Conservation (phyloP, 2,329 filamentous ascomycete genomes). For the Coniochaeta hoffmannii region DNA sequence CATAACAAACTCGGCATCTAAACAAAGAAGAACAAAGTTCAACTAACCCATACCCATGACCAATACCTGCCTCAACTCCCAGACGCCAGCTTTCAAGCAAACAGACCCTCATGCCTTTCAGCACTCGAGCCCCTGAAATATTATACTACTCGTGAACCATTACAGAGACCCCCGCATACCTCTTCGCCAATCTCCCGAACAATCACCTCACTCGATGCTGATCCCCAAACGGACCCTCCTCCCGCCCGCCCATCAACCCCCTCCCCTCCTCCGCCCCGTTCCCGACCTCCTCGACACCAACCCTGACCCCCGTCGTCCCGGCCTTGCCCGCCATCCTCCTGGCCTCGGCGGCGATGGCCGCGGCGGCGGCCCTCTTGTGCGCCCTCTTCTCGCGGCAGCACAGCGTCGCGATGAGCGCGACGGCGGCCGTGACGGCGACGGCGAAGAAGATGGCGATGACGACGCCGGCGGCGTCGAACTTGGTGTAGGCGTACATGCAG, state of each 20-base stretch:
- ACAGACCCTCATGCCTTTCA: too few relatives aligned
- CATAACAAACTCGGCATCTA: too few relatives aligned
- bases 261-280: not conserved
- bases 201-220: not conserved
- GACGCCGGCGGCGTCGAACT: conserved; percentile 35
- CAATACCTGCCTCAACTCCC: not conserved
- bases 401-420: conserved; percentile 37
- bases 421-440: conserved; percentile 26
- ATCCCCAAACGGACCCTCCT: conserved; percentile 2
- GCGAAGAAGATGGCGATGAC: conserved; percentile 42
- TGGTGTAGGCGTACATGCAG: conserved; percentile 35
- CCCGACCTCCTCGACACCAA: not conserved
- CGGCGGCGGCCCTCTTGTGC: conserved; percentile 40
- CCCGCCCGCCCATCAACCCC: not conserved
- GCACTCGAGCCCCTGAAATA: too few relatives aligned
- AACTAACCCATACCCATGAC: too few relatives aligned
- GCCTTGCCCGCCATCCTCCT: conserved; percentile 17
- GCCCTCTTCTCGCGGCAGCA: conserved; percentile 43
- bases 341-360: conserved; percentile 27
- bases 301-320: conserved; percentile 7
- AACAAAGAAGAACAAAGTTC: too few relatives aligned
- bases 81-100: not conserved
- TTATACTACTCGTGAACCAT: too few relatives aligned
- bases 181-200: too few relatives aligned
- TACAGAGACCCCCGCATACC: too few relatives aligned